phyloP scores from a whole-genome alignment of 2,329 filamentous ascomycete genomes.

The Stachybotrys chlorohalonatus region DNA sequence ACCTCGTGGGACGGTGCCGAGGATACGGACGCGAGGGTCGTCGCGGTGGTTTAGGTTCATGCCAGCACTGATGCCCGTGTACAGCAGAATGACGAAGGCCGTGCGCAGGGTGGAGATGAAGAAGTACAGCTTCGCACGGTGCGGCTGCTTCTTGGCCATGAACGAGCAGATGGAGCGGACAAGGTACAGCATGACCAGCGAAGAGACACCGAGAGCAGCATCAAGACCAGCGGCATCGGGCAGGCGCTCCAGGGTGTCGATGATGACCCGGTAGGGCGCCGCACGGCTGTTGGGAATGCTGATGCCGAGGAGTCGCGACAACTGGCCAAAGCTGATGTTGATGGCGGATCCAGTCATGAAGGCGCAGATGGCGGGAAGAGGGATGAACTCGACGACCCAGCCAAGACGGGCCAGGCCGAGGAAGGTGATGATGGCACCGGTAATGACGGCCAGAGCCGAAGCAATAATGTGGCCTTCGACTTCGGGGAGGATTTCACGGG shows the following conservation, averaged over 20 bases:
- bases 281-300: slow-evolving; percentile 38
- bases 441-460: slow-evolving; percentile 36
- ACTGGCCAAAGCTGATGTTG: slow-evolving; percentile 40
- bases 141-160: slow-evolving; percentile 58
- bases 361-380: slow-evolving; percentile 40
- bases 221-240: slow-evolving; percentile 45
- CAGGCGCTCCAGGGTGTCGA: slow-evolving; percentile 38
- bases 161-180: slow-evolving; percentile 54
- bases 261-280: slow-evolving; percentile 39
- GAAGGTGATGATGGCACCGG: slow-evolving; percentile 38
- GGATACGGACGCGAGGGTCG: slow-evolving; percentile 53
- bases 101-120: slow-evolving; percentile 71
- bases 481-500: slow-evolving; percentile 26
- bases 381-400: slow-evolving; percentile 46
- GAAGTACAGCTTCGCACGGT: slow-evolving; percentile 62
- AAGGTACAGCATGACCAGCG: slow-evolving; percentile 58
- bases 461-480: slow-evolving; percentile 34
- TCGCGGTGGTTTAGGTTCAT: slow-evolving; percentile 51
- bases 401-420: slow-evolving; percentile 41
- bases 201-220: slow-evolving; percentile 64
- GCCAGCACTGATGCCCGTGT: slow-evolving; percentile 67
- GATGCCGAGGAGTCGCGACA: slow-evolving; percentile 42
- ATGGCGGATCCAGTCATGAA: slow-evolving; percentile 46
- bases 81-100: slow-evolving; percentile 72
- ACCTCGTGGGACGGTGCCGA: slow-evolving; percentile 52